A percentile compares a stretch with the other conserved stretches of the same genome.
phyloP scores from a whole-genome alignment of 1,284 basidiomycete species.

The Phlebopus sp. region DNA sequence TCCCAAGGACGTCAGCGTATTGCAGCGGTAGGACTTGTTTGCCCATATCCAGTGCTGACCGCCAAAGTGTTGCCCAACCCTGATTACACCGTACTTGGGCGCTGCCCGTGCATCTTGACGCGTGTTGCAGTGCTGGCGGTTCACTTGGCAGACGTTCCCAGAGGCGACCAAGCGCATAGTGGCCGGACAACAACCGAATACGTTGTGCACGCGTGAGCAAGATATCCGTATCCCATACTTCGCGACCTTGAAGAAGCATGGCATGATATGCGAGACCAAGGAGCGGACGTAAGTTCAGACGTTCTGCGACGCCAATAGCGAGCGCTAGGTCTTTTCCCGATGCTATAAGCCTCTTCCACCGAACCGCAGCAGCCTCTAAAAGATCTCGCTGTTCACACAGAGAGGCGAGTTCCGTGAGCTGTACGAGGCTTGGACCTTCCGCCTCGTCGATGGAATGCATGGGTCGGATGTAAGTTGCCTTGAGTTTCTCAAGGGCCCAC shows the following conservation, averaged over 20 bases:
- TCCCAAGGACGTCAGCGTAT: conserved; percentile 39
- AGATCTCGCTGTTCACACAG: conserved; percentile 44
- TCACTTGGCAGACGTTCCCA: conserved; percentile 40
- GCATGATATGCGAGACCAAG: conserved; percentile 43
- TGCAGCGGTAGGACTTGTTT: conserved; percentile 35
- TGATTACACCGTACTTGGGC: conserved; percentile 41
- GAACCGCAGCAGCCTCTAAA: conserved; percentile 35
- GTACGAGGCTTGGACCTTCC: conserved; percentile 35
- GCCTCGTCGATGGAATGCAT: conserved; percentile 29
- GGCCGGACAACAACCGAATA: conserved; percentile 41
- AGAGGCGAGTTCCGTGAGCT: conserved; percentile 45
- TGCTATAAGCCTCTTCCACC: conserved; percentile 42
- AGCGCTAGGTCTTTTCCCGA: conserved; percentile 44
- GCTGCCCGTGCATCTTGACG: conserved; percentile 36
- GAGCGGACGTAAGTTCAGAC: conserved; percentile 39
- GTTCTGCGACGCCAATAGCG: conserved; percentile 41
- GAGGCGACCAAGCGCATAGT: conserved; percentile 41
- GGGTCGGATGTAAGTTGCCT: conserved; percentile 37
- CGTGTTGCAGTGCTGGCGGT: conserved; percentile 38
- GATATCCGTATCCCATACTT: conserved; percentile 40
- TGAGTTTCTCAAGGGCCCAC: conserved; percentile 47
- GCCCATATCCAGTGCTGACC: conserved; percentile 37
- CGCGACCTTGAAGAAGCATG: conserved; percentile 42
- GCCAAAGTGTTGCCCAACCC: conserved; percentile 41
- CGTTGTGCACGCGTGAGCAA: conserved; percentile 38